Evolutionary conservation across 2,329 filamentous ascomycete species (phyloP), one percentile per base, ranked within the genome.

Genomic region (Aulographum hederae): DNA sequence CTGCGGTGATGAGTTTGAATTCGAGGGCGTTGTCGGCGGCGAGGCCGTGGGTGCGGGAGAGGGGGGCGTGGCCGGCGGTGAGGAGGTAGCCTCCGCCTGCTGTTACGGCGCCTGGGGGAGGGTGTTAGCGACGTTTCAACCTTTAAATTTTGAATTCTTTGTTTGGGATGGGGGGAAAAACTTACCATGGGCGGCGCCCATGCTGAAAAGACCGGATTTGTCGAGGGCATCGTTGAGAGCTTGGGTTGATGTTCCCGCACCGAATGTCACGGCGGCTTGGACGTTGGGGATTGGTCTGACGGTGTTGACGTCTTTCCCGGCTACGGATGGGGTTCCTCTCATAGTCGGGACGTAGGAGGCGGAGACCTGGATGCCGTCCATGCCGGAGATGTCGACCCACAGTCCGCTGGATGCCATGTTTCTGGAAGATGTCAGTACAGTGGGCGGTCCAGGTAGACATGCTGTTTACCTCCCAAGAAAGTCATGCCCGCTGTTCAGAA

Each of bases 401-500:
- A 35, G 25, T 8, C 33, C 33, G 10, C 15, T 35, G 6, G 33
- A 29, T 16, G 33, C 33, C 15, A 33, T 25, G 14, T 35, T 35
- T n/a, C n/a, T n/a, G n/a, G n/a, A n/a, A n/a, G n/a, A n/a, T n/a
- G n/a, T n/a, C n/a, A 18, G 26, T 34, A 11, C 17, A 12, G 6
- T 5, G n/a, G 10, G 15, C 20, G 12, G 11, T 10, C 4, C 13
- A 18, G 11, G 11, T 2, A 5, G 4, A 23, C 3, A 14, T 17
- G 18, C 18, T 2, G 30, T 30, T n/a, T n/a, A n/a, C 33, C 33
- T 17, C 12, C 29, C 33, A 8, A 35, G 33, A 17, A 18, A 18
- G 17, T 35, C 59, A 39, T 69, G 65, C 18, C 61, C 63, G 0
- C 63, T 69, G 46, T 67, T 63, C 35, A 55, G 56, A 30, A 67